These are phyloP conservation scores for Chaetomiaceae sp. DNA, from an alignment of 2,329 filamentous ascomycete genomes.

Conservation along the genomic window DNA sequence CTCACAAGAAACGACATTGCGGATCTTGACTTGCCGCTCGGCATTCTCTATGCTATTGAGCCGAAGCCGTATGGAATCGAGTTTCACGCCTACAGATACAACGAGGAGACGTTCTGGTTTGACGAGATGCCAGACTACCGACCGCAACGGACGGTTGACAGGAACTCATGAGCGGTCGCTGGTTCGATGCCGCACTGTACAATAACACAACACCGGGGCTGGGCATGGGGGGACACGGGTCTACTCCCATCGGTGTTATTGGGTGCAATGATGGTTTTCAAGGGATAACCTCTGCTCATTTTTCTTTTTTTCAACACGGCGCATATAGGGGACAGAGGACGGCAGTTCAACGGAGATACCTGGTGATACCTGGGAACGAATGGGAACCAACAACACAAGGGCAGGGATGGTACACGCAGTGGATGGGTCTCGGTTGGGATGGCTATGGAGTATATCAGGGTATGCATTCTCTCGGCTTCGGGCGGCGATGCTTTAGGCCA, in stretches of 20 bases:
- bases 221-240: not conserved
- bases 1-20: conserved; percentile 87
- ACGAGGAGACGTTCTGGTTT: conserved; percentile 73
- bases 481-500: not conserved
- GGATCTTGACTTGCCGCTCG: conserved; percentile 87
- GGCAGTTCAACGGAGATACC: too few relatives aligned
- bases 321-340: conserved; percentile 1
- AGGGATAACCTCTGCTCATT: not conserved
- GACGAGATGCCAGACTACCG: conserved; percentile 81
- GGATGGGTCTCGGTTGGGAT: not conserved
- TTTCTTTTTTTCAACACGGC: not conserved
- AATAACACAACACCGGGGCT: not conserved
- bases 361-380: conserved; percentile 8
- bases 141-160: conserved; percentile 55
- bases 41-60: conserved; percentile 91
- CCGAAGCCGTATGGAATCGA: conserved; percentile 97
- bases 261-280: not conserved
- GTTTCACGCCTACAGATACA: conserved; percentile 92
- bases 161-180: conserved; percentile 27
- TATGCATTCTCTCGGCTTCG: conserved; percentile 1
- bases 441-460: not conserved
- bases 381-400: not conserved
- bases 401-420: not conserved
- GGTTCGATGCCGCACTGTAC: conserved; percentile 2
- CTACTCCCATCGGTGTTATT: not conserved